Evolutionary conservation across 306 rosid genomes (phyloP).

Genomic region (Citrullus mucosospermus): DNA sequence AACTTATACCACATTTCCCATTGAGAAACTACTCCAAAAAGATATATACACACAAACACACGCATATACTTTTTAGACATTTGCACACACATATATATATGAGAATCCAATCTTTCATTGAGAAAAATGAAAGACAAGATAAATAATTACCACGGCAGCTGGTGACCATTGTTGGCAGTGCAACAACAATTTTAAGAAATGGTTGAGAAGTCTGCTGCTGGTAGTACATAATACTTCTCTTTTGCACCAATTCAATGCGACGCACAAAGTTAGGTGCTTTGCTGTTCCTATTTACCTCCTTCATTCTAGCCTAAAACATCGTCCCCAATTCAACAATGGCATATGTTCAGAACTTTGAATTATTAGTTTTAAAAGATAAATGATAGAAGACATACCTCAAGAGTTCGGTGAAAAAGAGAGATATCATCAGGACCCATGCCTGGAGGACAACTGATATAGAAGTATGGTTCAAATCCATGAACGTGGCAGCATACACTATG

Average conservation of each 20-base stretch:
- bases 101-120: neutral
- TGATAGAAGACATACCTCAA: conserved; percentile 49
- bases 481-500: conserved; percentile 88
- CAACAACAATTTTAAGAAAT: conserved; percentile 85
- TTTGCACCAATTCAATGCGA: conserved; percentile 71
- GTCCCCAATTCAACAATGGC: conserved; percentile 5
- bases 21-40: neutral
- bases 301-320: conserved; percentile 64
- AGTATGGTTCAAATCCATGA: conserved; percentile 96
- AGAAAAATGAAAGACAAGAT: neutral
- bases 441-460: conserved; percentile 71
- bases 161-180: conserved; percentile 92
- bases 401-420: conserved; percentile 50
- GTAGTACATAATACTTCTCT: conserved; percentile 82
- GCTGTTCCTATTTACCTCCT: conserved; percentile 70
- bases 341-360: neutral
- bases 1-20: neutral
- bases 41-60: neutral
- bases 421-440: conserved; percentile 95
- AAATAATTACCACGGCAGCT: conserved; percentile 76
- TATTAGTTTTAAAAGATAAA: neutral
- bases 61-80: too few relatives aligned
- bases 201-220: conserved; percentile 62
- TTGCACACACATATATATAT: too few relatives aligned
- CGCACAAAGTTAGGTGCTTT: conserved; percentile 52